Evolutionary conservation across 2,329 filamentous ascomycete species (phyloP), one percentile per base, ranked within the genome.

Genomic region (Cladobotryum protrusum): DNA sequence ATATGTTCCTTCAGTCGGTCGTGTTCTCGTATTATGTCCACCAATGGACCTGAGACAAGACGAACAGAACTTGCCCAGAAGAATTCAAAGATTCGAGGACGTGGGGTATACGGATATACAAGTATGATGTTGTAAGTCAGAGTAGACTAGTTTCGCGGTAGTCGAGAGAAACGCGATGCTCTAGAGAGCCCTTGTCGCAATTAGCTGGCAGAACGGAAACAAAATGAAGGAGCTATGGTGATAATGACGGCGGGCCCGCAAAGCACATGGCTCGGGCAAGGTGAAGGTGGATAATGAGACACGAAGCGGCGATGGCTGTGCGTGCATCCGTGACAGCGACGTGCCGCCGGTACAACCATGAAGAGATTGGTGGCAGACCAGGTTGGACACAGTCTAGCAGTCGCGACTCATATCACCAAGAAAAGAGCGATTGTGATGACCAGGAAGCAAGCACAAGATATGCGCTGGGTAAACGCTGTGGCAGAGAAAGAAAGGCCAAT

Each of bases 161-260:
- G 47, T 43, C 41, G 47, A 39, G 42, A 43, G 37, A 46, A 43
- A 24, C 12, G 20, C 20, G 19, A 43, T 32, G 11, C 20, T 43
- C 35, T n/a, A 32, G 29, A 41, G 5, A 15, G 42, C 39, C 50
- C 50, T 52, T 43, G 43, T 52, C 47, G 43, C 32, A 43, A 43
- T 52, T 52, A 52, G 50, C 36, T 17, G 43, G 49, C 39, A 37
- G 35, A 46, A 35, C 36, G 43, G 47, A 43, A 49, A 33, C 42
- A 35, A 48, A 48, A 44, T 46, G 45, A 52, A 48, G 17, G 19
- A 41, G 37, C 17, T 18, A 17, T 18, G 45, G 39, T 42, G 36
- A 47, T 43, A 45, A 33, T 42, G 37, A 44, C 46, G 35, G 33
- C 45, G 43, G 45, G 43, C 46, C 50, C 46, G 50, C 50, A 6